Conservation (phyloP, 352 stramenopile genomes). For the Pythium utonaiense region DNA sequence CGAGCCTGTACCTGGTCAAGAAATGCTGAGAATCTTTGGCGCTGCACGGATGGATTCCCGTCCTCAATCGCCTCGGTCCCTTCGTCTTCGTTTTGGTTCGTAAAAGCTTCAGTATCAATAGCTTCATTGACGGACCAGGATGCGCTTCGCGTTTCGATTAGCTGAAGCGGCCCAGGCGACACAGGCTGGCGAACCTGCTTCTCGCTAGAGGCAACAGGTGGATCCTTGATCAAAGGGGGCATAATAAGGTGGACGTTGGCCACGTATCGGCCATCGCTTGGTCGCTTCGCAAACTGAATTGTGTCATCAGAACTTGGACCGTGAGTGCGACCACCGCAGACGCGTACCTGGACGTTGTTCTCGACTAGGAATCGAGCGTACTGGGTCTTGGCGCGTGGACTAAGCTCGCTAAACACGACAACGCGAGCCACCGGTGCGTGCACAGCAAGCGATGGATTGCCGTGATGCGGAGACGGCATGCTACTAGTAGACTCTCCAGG, state of each 20-base stretch:
- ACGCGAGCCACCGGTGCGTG: slow-evolving; percentile 27
- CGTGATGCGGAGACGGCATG: neutral
- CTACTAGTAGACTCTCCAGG: neutral
- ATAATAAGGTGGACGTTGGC: slow-evolving; percentile 48
- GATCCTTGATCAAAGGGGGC: neutral
- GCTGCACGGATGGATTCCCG: neutral
- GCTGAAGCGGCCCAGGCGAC: neutral
- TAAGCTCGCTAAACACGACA: slow-evolving; percentile 67
- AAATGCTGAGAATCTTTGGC: neutral
- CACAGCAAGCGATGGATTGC: neutral
- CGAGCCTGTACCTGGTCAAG: neutral
- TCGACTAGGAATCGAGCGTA: slow-evolving; percentile 75
- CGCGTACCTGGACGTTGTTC: slow-evolving; percentile 62
- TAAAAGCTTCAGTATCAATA: neutral
- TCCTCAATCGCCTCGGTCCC: too few relatives aligned
- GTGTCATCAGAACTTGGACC: neutral
- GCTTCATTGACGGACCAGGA: neutral
- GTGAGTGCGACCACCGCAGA: too few relatives aligned
- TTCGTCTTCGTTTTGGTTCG: neutral
- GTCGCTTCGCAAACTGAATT: slow-evolving; percentile 46
- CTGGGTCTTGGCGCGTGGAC: slow-evolving; percentile 42
- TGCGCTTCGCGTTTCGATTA: neutral
- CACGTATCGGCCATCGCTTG: slow-evolving; percentile 47
- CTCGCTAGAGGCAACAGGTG: neutral
- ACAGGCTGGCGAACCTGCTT: neutral